These are phyloP conservation scores for Candida maltosa DNA, from an alignment of 805 yeast species.

Conservation along the genomic window DNA sequence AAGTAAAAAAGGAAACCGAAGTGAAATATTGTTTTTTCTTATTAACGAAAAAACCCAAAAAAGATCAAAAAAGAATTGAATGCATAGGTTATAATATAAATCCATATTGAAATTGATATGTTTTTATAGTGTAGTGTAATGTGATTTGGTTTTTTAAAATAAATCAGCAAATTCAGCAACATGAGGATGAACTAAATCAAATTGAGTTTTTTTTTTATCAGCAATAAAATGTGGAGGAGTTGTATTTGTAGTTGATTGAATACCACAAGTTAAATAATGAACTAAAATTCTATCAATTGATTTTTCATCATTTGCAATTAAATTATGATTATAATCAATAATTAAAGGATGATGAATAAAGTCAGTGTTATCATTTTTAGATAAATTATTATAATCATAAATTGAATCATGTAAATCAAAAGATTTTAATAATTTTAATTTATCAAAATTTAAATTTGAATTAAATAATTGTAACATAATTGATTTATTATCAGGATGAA, in stretches of 20 bases:
- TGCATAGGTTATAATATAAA: too few species aligned
- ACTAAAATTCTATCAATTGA: constrained; percentile 38
- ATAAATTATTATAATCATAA: constrained; percentile 7
- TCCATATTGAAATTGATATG: too few species aligned
- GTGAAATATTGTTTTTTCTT: too few species aligned
- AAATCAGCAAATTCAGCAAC: constrained; percentile 45
- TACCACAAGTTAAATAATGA: constrained; percentile 32
- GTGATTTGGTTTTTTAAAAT: constrained; percentile 29
- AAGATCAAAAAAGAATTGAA: too few species aligned
- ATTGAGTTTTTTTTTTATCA: too few species aligned
- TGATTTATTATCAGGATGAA: constrained; percentile 33
- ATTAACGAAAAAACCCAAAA: too few species aligned
- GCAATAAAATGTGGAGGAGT: too few species aligned
- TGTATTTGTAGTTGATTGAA: too few species aligned
- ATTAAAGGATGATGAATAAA: constrained; percentile 26
- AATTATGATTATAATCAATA: constrained; percentile 35
- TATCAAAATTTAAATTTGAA: constrained; percentile 7
- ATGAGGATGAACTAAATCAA: constrained; percentile 35
- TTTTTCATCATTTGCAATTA: constrained; percentile 37
- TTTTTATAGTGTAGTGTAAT: too few species aligned
- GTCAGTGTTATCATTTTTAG: constrained; percentile 5
- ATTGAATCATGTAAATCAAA: constrained; percentile 12
- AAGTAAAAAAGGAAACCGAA: too few species aligned
- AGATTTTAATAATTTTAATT: constrained; percentile 7
- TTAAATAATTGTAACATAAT: constrained; percentile 15